Percentiles rank a stretch among this genome's conserved stretches.
Conservation (phyloP, 345 rosid species). For the Heritiera littoralis region DNA sequence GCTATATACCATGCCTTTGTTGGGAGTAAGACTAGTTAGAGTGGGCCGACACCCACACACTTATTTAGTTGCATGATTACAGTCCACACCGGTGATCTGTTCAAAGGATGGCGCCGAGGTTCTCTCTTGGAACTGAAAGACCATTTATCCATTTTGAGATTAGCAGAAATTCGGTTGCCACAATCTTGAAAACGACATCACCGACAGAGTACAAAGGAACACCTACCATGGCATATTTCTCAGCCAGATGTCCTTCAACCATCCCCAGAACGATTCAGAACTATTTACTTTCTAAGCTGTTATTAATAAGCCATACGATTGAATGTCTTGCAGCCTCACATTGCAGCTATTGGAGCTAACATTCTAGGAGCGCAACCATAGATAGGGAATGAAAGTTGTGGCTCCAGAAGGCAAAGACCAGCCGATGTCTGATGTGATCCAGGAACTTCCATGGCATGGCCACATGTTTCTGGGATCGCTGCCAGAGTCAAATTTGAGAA, state of each 20-base stretch:
- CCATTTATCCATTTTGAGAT: neutral
- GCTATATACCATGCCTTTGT: no score
- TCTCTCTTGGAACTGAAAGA: constrained; percentile 21
- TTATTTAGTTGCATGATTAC: no score
- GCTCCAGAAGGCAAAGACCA: constrained; percentile 43
- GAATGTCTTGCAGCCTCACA: constrained; percentile 65
- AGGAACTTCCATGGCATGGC: constrained; percentile 88
- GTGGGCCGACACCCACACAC: no score
- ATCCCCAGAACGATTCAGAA: constrained; percentile 20
- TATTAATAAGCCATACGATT: neutral
- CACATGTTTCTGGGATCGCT: constrained; percentile 70
- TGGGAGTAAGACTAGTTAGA: no score
- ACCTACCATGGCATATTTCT: constrained; percentile 65
- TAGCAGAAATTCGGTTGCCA: constrained; percentile 64
- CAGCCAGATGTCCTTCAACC: constrained; percentile 73
- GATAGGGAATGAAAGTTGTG: constrained; percentile 51
- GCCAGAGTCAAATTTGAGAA: constrained; percentile 54
- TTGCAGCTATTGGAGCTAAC: constrained; percentile 75
- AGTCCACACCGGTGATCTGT: constrained; percentile 37
- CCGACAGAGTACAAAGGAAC: constrained; percentile 52
- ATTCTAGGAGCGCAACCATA: constrained; percentile 64
- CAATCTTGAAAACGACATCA: constrained; percentile 52
- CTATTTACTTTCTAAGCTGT: neutral
- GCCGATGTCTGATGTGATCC: constrained; percentile 53
- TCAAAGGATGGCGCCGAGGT: constrained; percentile 54